phyloP scores from a whole-genome alignment of 352 stramenopile genomes.

The Pythium volutum region DNA sequence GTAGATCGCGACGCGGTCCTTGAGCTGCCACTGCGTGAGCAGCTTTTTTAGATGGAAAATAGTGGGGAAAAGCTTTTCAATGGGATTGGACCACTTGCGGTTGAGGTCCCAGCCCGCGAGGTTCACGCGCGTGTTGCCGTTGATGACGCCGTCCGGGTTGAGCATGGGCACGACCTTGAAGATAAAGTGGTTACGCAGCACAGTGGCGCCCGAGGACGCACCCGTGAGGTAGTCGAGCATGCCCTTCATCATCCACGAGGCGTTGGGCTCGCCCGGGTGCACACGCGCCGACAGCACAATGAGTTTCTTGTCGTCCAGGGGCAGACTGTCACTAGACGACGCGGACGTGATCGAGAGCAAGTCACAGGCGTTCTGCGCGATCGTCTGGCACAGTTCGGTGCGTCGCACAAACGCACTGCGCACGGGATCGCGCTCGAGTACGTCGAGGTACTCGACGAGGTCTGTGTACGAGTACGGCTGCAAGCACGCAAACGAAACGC shows the following conservation, averaged over 20 bases:
- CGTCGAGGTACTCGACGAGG: conserved; percentile 68
- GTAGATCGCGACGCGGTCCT: conserved; percentile 70
- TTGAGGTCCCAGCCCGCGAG: conserved; percentile 84
- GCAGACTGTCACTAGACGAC: conserved; percentile 33
- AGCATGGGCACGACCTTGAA: conserved; percentile 93
- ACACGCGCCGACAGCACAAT: conserved; percentile 88
- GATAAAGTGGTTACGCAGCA: conserved; percentile 78
- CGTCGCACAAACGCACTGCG: conserved; percentile 44
- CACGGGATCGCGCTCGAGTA: conserved; percentile 47
- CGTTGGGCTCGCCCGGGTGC: conserved; percentile 87
- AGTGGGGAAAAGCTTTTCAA: conserved; percentile 80
- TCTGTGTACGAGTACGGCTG: conserved; percentile 89
- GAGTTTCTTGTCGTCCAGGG: conserved; percentile 49
- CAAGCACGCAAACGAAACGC: conserved; percentile 81
- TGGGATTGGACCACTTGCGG: conserved; percentile 71
- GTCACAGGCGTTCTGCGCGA: conserved; percentile 83
- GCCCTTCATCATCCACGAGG: conserved; percentile 92
- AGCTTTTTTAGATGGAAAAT: conserved; percentile 77
- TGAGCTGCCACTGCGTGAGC: conserved; percentile 54
- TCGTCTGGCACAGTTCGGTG: conserved; percentile 79
- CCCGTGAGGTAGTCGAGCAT: conserved; percentile 89
- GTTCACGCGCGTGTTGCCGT: conserved; percentile 89
- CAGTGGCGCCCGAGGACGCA: conserved; percentile 43
- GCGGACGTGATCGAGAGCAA: conserved; percentile 83
- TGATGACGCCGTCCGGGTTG: conserved; percentile 91